Evolutionary conservation across 768 basidiomycete genomes (phyloP).

Genomic region (Cystobasidium tubakii): DNA sequence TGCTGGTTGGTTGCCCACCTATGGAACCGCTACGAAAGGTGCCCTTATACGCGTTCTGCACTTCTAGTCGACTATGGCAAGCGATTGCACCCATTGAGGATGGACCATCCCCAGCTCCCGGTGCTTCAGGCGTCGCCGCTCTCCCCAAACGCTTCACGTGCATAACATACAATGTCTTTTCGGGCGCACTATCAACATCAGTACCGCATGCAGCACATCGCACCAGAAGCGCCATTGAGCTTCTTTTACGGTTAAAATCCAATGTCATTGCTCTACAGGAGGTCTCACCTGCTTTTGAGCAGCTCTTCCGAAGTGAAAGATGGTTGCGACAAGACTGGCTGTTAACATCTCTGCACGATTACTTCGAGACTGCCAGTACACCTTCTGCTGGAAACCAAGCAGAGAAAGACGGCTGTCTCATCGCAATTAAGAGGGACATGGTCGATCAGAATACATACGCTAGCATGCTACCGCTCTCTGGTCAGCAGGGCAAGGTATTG

Average conservation of each 20-base stretch:
- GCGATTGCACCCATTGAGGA: not conserved
- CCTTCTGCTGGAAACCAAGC: not conserved
- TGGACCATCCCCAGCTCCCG: not conserved
- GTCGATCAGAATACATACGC: not conserved
- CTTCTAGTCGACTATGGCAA: not conserved
- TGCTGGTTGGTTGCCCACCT: not conserved
- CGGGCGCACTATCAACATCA: conserved; percentile 1
- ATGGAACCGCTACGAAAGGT: not conserved
- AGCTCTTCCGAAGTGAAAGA: not conserved
- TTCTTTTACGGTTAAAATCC: not conserved
- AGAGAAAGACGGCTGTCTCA: conserved; percentile 37
- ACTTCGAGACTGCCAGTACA: conserved; percentile 13
- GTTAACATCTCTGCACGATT: conserved; percentile 33
- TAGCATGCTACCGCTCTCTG: conserved; percentile 15
- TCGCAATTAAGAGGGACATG: conserved; percentile 20
- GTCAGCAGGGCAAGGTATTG: conserved; percentile 38
- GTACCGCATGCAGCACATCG: conserved; percentile 23
- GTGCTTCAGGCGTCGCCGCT: not conserved
- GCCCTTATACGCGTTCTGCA: not conserved
- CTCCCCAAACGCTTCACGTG: not conserved
- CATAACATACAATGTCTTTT: conserved; percentile 34
- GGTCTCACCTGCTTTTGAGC: conserved; percentile 34
- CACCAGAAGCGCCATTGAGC: not conserved
- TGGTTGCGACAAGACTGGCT: conserved; percentile 23
- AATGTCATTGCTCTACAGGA: conserved; percentile 41